These are phyloP conservation scores for Amylostereum areolatum DNA, from an alignment of 1,284 basidiomycete genomes.

Conservation along the genomic window DNA sequence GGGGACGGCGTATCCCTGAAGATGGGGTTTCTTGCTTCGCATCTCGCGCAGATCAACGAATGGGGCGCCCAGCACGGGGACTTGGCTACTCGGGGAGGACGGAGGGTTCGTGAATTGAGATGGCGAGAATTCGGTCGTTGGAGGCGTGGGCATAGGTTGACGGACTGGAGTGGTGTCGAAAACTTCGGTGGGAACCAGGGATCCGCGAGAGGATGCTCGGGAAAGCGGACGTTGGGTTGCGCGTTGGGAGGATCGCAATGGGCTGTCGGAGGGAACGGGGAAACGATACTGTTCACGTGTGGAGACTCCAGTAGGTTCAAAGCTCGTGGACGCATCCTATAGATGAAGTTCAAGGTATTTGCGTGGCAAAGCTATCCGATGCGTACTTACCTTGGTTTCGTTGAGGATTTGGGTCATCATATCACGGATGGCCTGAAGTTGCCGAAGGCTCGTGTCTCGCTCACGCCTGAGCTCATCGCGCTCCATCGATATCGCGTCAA, in stretches of 20 bases:
- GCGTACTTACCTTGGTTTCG: constrained; percentile 8
- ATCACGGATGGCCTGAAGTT: constrained; percentile 14
- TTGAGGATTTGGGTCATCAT: constrained; percentile 13
- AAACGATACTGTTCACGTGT: neutral
- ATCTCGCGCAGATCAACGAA: neutral
- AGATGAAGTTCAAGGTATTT: neutral
- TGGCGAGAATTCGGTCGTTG: neutral
- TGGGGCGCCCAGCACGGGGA: neutral
- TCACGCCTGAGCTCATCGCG: constrained; percentile 9
- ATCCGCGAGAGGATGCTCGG: neutral
- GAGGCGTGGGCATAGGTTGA: neutral
- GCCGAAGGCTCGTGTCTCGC: constrained; percentile 14
- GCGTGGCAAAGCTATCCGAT: neutral
- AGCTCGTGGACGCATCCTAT: neutral
- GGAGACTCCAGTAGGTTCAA: neutral
- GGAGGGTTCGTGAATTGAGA: neutral
- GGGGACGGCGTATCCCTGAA: neutral
- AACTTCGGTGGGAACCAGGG: neutral
- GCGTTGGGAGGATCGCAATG: neutral
- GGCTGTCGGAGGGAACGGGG: neutral
- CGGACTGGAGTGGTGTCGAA: neutral
- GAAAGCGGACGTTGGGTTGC: neutral
- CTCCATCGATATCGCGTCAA: constrained; percentile 11
- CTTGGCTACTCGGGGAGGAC: neutral
- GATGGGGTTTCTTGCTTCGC: neutral